These are phyloP conservation scores for Lichtheimia ramosa DNA, from an alignment of 371 early-diverging fungal species.

Conservation along the genomic window DNA sequence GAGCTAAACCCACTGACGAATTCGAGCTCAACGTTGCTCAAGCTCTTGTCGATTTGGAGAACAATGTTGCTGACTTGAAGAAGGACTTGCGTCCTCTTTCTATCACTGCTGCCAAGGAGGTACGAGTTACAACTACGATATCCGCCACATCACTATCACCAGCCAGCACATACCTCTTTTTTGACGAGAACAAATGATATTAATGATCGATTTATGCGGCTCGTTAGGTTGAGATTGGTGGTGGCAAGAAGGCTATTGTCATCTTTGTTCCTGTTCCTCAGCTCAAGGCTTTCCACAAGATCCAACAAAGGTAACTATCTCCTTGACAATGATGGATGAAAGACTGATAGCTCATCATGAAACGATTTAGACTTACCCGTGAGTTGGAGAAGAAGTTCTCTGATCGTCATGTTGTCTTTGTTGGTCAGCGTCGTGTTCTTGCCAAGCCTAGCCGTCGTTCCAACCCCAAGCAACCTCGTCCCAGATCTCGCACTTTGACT, in stretches of 20 bases:
- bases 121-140: constrained; percentile 3
- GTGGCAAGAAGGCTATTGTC: constrained; percentile 94
- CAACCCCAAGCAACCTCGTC: constrained; percentile 89
- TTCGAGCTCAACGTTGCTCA: constrained; percentile 95
- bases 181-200: constrained; percentile 94
- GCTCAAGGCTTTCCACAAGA: constrained; percentile 92
- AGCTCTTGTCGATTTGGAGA: constrained; percentile 93
- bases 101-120: constrained; percentile 95
- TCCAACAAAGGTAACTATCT: constrained; percentile 72
- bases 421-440: constrained; percentile 93
- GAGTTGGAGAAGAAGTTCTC: constrained; percentile 99
- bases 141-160: constrained; percentile 41
- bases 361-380: constrained; percentile 88
- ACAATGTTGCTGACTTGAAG: constrained; percentile 92
- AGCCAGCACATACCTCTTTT: constrained; percentile 86
- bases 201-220: constrained; percentile 87
- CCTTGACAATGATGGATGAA: constrained; percentile 53
- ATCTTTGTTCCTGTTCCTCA: constrained; percentile 96
- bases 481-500: constrained; percentile 95
- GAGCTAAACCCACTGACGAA: constrained; percentile 75
- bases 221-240: constrained; percentile 86
- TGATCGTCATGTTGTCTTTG: constrained; percentile 94
- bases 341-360: too few relatives aligned
- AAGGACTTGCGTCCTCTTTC: constrained; percentile 92
- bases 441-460: constrained; percentile 87